These are phyloP conservation scores for Verbascum thapsus DNA, from an alignment of 257 asterid species.

Conservation along the genomic window DNA sequence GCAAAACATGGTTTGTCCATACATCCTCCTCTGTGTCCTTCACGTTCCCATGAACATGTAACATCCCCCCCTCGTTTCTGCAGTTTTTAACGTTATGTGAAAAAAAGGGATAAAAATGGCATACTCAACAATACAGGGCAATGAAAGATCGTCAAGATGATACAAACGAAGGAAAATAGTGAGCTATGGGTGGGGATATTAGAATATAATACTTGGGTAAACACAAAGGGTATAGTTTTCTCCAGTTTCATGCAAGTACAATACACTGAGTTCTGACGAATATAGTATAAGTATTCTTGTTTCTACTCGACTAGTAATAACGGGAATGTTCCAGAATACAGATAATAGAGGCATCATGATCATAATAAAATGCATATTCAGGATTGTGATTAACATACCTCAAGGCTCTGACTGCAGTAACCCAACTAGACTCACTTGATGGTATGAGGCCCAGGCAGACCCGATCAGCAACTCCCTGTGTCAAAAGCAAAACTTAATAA, in stretches of 20 bases:
- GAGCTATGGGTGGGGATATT: background rate
- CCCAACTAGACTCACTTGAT: slow-evolving; percentile 92
- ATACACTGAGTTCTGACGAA: background rate
- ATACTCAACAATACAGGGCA: background rate
- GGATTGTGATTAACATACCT: slow-evolving; percentile 45
- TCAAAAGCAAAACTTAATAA: slow-evolving; percentile 11
- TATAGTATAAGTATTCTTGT: background rate
- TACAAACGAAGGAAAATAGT: background rate
- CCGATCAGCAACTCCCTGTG: slow-evolving; percentile 92
- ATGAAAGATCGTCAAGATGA: background rate
- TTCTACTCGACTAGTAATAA: background rate
- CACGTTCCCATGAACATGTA: slow-evolving; percentile 87
- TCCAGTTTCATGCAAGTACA: background rate
- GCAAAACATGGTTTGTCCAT: slow-evolving; percentile 60
- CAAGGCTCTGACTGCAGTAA: slow-evolving; percentile 78
- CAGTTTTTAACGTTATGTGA: slow-evolving; percentile 19
- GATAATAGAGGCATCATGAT: background rate
- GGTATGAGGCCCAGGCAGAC: slow-evolving; percentile 96
- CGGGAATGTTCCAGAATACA: background rate
- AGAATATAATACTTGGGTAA: background rate
- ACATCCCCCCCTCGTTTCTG: slow-evolving; percentile 79
- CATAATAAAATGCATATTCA: slow-evolving; percentile 1
- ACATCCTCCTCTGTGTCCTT: slow-evolving; percentile 73
- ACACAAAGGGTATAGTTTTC: background rate
- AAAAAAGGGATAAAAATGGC: background rate